Percentiles rank a stretch among this genome's conserved stretches.
Evolutionary conservation across 169 alveolate species (phyloP).

Genomic region (Plasmodium fragile): DNA sequence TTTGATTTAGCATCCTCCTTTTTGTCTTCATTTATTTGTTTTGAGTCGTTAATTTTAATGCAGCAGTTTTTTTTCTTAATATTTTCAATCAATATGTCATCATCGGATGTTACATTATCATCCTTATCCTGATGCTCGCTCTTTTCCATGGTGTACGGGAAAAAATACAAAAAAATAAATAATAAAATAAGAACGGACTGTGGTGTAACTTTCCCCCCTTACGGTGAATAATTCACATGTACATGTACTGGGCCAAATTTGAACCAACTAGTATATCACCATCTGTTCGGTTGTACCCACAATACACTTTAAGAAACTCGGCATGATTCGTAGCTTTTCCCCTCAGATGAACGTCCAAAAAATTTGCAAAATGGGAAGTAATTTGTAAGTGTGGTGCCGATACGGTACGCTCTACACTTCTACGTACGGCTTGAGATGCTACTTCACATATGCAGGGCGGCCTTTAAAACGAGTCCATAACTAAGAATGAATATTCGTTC

Average conservation of each 20-base stretch:
- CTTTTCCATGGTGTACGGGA: conserved; percentile 30
- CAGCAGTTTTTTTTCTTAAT: conserved; percentile 37
- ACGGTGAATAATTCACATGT: background rate
- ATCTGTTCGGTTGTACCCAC: background rate
- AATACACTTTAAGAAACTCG: background rate
- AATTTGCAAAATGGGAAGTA: background rate
- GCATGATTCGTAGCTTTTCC: background rate
- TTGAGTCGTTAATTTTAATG: conserved; percentile 6
- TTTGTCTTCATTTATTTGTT: background rate
- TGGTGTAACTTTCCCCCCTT: background rate
- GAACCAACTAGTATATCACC: background rate
- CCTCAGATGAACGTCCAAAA: background rate
- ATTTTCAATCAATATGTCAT: conserved; percentile 63
- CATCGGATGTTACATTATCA: conserved; percentile 45
- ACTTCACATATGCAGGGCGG: background rate
- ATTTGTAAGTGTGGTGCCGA: background rate
- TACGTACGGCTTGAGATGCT: background rate
- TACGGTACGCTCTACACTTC: background rate
- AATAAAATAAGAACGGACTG: background rate
- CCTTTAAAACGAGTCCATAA: background rate
- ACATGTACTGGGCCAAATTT: background rate
- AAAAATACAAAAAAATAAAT: conserved; percentile 5
- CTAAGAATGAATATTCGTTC: background rate
- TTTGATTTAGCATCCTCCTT: background rate
- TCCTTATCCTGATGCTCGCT: background rate